phyloP scores from a whole-genome alignment of 2,329 filamentous ascomycete genomes.

The Seiridium unicorne region DNA sequence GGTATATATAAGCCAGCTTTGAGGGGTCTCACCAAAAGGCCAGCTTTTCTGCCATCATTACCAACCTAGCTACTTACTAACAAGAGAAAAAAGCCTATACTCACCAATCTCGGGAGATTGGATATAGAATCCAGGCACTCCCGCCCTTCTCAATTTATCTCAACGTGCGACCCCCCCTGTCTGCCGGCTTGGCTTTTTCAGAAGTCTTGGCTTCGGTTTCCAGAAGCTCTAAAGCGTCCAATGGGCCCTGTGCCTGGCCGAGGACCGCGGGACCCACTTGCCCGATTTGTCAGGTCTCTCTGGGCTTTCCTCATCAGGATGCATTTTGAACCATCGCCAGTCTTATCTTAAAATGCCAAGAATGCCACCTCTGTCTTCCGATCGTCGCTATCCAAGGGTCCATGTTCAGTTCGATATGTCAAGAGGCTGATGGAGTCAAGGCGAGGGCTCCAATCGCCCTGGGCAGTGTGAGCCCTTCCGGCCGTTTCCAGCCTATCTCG shows the following conservation, averaged over 20 bases:
- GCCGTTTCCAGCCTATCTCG: slow-evolving; percentile 13
- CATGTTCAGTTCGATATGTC: neutral
- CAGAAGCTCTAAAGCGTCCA: neutral
- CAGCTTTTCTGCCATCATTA: too few relatives aligned
- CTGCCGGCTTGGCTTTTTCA: neutral
- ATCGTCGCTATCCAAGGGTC: neutral
- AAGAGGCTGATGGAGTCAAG: neutral
- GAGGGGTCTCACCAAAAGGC: too few relatives aligned
- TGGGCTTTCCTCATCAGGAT: slow-evolving; percentile 4
- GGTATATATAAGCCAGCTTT: too few relatives aligned
- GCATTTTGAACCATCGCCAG: neutral
- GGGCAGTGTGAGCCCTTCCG: neutral
- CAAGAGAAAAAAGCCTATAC: too few relatives aligned
- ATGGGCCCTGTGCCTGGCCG: slow-evolving; percentile 1
- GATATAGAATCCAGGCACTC: neutral
- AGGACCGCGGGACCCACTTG: neutral
- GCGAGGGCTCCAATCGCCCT: neutral
- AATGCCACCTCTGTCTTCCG: neutral
- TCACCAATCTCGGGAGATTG: too few relatives aligned
- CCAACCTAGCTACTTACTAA: too few relatives aligned
- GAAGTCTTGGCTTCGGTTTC: slow-evolving; percentile 3
- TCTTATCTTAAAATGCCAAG: slow-evolving; percentile 9
- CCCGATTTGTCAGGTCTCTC: slow-evolving; percentile 3
- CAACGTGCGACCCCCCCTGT: neutral
- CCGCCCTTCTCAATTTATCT: neutral